A percentile compares a stretch with the other conserved stretches of the same genome.
Conservation (phyloP, 1,284 basidiomycete genomes). For the Retiboletus flavoniger region DNA sequence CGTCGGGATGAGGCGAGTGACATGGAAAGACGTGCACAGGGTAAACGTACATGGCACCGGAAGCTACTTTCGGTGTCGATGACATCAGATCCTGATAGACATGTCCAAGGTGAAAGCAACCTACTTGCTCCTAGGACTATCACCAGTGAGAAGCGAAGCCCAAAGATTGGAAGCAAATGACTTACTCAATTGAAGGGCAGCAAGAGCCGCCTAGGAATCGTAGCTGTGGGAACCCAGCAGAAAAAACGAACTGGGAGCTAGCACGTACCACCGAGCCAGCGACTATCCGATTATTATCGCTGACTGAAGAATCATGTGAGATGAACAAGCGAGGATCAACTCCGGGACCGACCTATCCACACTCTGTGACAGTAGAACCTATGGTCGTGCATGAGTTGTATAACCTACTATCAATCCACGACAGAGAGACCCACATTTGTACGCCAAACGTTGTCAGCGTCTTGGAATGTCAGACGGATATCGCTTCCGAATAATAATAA, state of each 20-base stretch:
- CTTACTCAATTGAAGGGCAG: constrained; percentile 2
- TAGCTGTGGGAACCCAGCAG: neutral
- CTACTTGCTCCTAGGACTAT: constrained; percentile 2
- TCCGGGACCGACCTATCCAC: constrained; percentile 5
- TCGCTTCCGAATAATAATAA: neutral
- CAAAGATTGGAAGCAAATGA: neutral
- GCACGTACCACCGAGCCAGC: constrained; percentile 6
- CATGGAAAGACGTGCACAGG: neutral
- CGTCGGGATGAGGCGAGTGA: neutral
- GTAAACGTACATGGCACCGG: neutral
- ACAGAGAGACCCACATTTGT: neutral
- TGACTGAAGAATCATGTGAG: constrained; percentile 2
- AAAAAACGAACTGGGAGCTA: neutral
- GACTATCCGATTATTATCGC: constrained; percentile 1
- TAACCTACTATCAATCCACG: too few relatives aligned
- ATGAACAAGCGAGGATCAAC: neutral
- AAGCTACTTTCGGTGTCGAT: neutral
- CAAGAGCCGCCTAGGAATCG: neutral
- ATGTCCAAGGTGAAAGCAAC: neutral
- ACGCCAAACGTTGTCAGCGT: neutral
- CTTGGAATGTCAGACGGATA: neutral
- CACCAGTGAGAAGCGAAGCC: neutral
- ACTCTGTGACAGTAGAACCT: constrained; percentile 15
- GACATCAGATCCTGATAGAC: neutral
- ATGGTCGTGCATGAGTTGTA: neutral